phyloP scores from a whole-genome alignment of 2,329 filamentous ascomycete species.

The Pseudogymnoascus sp. region DNA sequence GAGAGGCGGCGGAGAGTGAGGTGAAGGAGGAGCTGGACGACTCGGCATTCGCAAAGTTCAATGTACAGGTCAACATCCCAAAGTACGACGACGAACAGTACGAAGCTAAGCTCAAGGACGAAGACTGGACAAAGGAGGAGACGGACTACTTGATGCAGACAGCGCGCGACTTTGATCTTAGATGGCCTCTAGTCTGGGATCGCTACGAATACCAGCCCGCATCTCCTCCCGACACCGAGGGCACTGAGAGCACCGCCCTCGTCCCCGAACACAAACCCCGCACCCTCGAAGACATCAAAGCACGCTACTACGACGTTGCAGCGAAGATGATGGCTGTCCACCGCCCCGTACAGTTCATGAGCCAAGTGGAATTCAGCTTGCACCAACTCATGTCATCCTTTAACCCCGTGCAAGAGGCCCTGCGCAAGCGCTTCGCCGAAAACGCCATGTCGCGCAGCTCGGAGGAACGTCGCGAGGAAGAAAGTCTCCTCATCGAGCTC shows the following conservation, averaged over 20 bases:
- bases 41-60: conserved; percentile 74
- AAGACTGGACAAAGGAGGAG: conserved; percentile 84
- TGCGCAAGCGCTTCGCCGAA: conserved; percentile 77
- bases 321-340: conserved; percentile 73
- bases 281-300: conserved; percentile 83
- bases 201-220: conserved; percentile 68
- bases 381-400: conserved; percentile 84
- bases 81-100: conserved; percentile 86
- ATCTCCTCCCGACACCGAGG: conserved; percentile 36
- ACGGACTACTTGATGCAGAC: conserved; percentile 81
- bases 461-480: conserved; percentile 88
- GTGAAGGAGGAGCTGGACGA: conserved; percentile 40
- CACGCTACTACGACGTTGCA: conserved; percentile 80
- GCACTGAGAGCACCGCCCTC: conserved; percentile 42
- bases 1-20: conserved; percentile 34
- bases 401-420: conserved; percentile 67
- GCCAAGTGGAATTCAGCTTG: conserved; percentile 67
- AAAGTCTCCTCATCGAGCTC: conserved; percentile 78
- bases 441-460: conserved; percentile 68
- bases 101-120: conserved; percentile 58
- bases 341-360: conserved; percentile 80
- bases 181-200: conserved; percentile 88
- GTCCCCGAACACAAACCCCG: conserved; percentile 44
- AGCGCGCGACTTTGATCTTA: conserved; percentile 69
- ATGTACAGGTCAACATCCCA: conserved; percentile 69